Evolutionary conservation across 305 asterid species (phyloP).

Genomic region (Solanum hybrid): DNA sequence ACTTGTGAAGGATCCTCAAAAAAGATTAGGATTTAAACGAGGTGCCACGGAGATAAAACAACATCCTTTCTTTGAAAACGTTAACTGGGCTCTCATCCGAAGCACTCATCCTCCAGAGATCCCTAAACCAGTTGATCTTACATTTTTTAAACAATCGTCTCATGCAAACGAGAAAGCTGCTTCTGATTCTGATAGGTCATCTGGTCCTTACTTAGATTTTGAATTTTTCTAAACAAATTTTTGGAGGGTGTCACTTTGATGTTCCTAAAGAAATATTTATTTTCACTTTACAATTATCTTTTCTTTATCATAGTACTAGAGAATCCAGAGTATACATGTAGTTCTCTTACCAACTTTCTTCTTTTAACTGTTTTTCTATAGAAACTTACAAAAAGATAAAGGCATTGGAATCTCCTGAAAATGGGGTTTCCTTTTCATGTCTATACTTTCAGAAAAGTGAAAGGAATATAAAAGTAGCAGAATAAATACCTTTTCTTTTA

Average conservation of each 20-base stretch:
- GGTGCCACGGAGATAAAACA: slow-evolving; percentile 87
- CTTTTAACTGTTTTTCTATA: neutral
- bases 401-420: slow-evolving; percentile 8
- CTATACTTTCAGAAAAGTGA: neutral
- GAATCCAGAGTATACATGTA: neutral
- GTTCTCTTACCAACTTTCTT: neutral
- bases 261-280: slow-evolving; percentile 16
- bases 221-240: slow-evolving; percentile 54
- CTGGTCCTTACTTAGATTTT: slow-evolving; percentile 77
- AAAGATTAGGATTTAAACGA: slow-evolving; percentile 67
- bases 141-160: slow-evolving; percentile 36
- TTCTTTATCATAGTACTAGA: neutral
- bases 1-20: slow-evolving; percentile 78
- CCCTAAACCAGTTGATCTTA: slow-evolving; percentile 61
- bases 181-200: slow-evolving; percentile 54
- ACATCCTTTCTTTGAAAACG: slow-evolving; percentile 65
- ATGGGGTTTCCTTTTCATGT: slow-evolving; percentile 11
- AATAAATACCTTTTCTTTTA: neutral
- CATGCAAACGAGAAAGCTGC: slow-evolving; percentile 35
- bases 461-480: slow-evolving; percentile 3
- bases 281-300: neutral
- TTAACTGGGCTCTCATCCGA: slow-evolving; percentile 87
- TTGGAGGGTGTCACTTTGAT: slow-evolving; percentile 13
- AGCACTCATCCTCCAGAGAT: slow-evolving; percentile 74
- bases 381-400: neutral